These are phyloP conservation scores for Malus hybrid DNA, from an alignment of 331 rosid genomes.

Conservation along the genomic window DNA sequence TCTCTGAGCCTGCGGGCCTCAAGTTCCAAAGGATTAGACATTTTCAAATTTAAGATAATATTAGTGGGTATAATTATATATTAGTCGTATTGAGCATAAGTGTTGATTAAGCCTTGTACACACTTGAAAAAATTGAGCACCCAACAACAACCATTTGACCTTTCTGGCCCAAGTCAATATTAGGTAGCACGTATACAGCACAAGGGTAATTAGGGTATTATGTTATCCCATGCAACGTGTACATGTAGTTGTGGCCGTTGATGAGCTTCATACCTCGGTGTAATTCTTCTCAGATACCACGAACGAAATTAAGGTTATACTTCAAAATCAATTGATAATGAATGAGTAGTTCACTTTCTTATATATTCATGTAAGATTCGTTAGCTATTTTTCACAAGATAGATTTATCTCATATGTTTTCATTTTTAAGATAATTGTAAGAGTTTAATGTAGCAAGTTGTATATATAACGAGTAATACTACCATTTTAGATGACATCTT, in stretches of 20 bases:
- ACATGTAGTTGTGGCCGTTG: too few species aligned
- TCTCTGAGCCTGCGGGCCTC: conserved; percentile 4
- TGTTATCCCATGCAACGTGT: background rate
- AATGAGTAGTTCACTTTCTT: too few species aligned
- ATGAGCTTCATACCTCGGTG: too few species aligned
- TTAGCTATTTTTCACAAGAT: too few species aligned
- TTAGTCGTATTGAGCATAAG: background rate
- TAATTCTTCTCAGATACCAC: too few species aligned
- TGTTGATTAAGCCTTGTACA: background rate
- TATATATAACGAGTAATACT: too few species aligned
- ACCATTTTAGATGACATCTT: too few species aligned
- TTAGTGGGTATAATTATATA: background rate
- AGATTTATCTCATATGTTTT: background rate
- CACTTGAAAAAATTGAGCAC: conserved; percentile 13
- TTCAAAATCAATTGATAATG: too few species aligned
- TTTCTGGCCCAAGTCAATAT: background rate
- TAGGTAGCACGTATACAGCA: conserved; percentile 27
- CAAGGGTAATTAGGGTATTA: background rate
- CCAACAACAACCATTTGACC: conserved; percentile 36
- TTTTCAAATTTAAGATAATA: background rate
- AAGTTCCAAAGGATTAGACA: conserved; percentile 9
- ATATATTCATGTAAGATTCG: too few species aligned
- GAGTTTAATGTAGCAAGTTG: background rate
- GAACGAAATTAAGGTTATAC: too few species aligned
- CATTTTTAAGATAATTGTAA: background rate